Conservation (phyloP, 2,329 filamentous ascomycete genomes). For the Aspergillus vadensis region DNA sequence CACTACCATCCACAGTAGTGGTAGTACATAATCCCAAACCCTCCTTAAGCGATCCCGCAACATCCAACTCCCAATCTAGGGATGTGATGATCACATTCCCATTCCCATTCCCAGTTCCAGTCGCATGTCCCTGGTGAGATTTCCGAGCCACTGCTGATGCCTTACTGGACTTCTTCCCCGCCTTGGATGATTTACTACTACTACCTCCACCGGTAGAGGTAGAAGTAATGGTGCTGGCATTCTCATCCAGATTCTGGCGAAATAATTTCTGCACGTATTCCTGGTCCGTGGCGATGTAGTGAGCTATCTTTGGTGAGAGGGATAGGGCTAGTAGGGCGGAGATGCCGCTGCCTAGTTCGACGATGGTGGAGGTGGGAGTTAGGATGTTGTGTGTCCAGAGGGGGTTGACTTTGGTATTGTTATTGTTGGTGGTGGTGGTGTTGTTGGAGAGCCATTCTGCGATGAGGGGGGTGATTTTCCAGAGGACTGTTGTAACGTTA, state of each 20-base stretch:
- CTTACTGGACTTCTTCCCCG: background rate
- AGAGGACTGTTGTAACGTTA: constrained; percentile 68
- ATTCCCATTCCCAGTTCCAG: background rate
- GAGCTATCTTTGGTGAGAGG: constrained; percentile 61
- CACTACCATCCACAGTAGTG: background rate
- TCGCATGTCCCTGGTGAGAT: background rate
- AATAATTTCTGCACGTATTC: constrained; percentile 77
- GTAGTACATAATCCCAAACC: constrained; percentile 32
- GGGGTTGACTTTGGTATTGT: constrained; percentile 49
- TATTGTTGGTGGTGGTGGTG: background rate
- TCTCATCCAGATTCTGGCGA: constrained; percentile 69
- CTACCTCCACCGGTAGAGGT: background rate
- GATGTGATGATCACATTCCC: constrained; percentile 58
- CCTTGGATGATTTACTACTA: background rate
- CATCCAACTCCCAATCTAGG: constrained; percentile 79
- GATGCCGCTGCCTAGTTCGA: constrained; percentile 89
- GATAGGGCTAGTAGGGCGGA: constrained; percentile 75
- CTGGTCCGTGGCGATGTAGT: constrained; percentile 85
- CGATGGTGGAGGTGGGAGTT: constrained; percentile 57
- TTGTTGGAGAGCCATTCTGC: constrained; percentile 72
- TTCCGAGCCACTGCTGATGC: too few species aligned
- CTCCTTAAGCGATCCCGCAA: constrained; percentile 34
- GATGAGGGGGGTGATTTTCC: constrained; percentile 85
- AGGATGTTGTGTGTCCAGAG: constrained; percentile 63
- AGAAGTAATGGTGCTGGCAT: constrained; percentile 20